A percentile compares a stretch with the other conserved stretches of the same genome.
Evolutionary conservation across 805 yeast species (phyloP).

Genomic region (Zygosaccharomyces kombuchaensis): DNA sequence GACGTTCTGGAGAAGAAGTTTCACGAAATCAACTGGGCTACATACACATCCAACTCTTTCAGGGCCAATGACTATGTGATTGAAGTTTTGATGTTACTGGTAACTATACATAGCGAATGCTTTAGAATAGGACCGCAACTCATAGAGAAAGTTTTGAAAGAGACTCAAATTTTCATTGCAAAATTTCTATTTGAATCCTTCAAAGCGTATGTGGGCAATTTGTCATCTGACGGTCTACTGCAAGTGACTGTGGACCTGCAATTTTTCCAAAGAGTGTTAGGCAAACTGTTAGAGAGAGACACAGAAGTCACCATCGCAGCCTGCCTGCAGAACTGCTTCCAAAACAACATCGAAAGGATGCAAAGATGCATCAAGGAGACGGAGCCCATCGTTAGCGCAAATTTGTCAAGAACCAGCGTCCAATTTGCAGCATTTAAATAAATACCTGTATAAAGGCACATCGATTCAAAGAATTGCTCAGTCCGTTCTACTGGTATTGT

Average conservation of each 20-base stretch:
- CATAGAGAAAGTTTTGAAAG: constrained; percentile 43
- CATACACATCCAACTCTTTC: constrained; percentile 32
- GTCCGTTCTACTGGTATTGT: background rate
- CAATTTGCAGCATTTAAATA: constrained; percentile 35
- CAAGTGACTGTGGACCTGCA: constrained; percentile 53
- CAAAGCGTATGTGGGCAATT: constrained; percentile 42
- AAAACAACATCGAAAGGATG: constrained; percentile 26
- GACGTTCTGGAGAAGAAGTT: constrained; percentile 40
- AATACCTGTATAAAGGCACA: background rate
- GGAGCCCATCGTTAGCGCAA: constrained; percentile 31
- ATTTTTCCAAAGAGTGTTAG: constrained; percentile 40
- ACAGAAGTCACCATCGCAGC: constrained; percentile 31
- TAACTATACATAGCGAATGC: constrained; percentile 50
- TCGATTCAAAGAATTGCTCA: background rate
- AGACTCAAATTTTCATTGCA: constrained; percentile 39
- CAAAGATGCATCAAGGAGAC: constrained; percentile 28
- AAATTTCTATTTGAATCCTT: constrained; percentile 36
- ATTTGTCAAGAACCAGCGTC: constrained; percentile 27
- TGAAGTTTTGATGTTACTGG: constrained; percentile 45
- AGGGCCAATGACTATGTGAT: constrained; percentile 46
- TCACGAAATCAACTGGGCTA: constrained; percentile 42
- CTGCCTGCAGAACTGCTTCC: constrained; percentile 32
- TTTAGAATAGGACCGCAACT: constrained; percentile 45
- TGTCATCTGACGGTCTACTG: constrained; percentile 45
- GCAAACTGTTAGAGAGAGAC: constrained; percentile 29